Base-by-base conservation (phyloP, 768 basidiomycete genomes). In the Guyanaporus albipodus region DNA sequence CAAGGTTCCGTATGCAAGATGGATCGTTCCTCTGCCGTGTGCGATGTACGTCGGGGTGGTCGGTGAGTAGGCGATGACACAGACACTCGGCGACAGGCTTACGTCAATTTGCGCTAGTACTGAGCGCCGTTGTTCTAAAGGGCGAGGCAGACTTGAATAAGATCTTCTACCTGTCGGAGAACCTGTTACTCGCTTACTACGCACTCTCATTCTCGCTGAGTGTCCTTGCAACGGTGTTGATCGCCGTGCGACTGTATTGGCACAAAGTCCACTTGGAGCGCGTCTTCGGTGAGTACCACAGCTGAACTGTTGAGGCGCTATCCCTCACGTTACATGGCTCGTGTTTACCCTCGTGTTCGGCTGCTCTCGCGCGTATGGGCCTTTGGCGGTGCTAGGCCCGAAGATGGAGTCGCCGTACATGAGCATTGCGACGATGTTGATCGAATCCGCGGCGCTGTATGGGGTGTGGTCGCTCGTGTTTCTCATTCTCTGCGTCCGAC, bases 371-470 rank as follows among this genome's bases (percentile, higher is more conserved):
- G 26, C 15, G n/a, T n/a, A n/a, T n/a, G 11, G 26, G 18, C 21
- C 9, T 21, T 18, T 34, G 23, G 29, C 22, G 14, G 15, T 33
- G 31, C 23, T 18, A 62, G 61, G 61, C 5, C 28, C 46, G 10
- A 42, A 15, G 19, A 42, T 19, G 4, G 56, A 44, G 1, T 51
- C 61, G 4, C 61, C 61, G 4, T 62, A 64, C 40, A 49, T 42
- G 59, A 48, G 22, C 12, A 49, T 64, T 12, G 62, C 48, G 9
- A 43, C 59, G 0, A 39, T 61, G 29, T 12, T 64, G 38, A 34
- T 62, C 32, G 62, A 62, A 38, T 64, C 61, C 4, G 61, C 59
- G 1, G 47, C 56, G 5, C 38, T 64, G 8, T 62, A 62, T 8
- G 62, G 51, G 6, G 26, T 35, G 18, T 62, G 61, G 61, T 61